phyloP scores from a whole-genome alignment of 164 flowering plant genomes.

The Aristolochia fimbriata region DNA sequence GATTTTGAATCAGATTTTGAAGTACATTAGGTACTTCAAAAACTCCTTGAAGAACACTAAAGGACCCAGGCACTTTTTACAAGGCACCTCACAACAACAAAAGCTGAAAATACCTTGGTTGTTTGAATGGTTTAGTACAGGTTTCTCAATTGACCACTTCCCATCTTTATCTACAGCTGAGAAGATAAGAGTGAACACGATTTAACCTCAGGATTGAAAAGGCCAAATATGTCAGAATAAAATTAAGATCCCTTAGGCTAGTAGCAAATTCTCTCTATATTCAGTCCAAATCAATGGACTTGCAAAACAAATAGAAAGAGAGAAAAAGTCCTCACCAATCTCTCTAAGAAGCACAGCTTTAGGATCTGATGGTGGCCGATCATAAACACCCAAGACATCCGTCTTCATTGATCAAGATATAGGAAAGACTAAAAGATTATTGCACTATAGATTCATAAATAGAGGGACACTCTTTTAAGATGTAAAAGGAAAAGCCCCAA shows the following conservation, averaged over 20 bases:
- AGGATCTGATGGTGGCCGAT: slow-evolving; percentile 81
- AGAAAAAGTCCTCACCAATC: slow-evolving; percentile 45
- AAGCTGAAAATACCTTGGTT: slow-evolving; percentile 35
- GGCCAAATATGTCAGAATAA: background rate
- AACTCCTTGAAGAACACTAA: too few species aligned
- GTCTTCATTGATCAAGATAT: slow-evolving; percentile 44
- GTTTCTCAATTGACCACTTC: slow-evolving; percentile 72
- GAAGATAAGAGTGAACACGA: slow-evolving; percentile 9
- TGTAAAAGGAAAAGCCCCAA: background rate
- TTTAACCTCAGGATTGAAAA: background rate
- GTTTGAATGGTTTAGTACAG: slow-evolving; percentile 30
- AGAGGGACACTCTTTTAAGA: slow-evolving; percentile 1
- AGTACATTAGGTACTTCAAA: too few species aligned
- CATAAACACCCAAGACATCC: slow-evolving; percentile 91
- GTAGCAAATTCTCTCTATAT: too few species aligned
- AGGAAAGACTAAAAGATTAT: slow-evolving; percentile 18
- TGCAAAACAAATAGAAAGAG: background rate
- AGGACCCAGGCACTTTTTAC: too few species aligned
- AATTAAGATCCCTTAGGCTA: too few species aligned
- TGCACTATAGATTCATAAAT: background rate
- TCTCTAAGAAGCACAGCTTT: slow-evolving; percentile 70
- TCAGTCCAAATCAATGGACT: background rate
- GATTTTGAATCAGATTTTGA: too few species aligned
- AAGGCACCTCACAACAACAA: background rate
- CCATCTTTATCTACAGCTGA: slow-evolving; percentile 86